A percentile compares a stretch with the other conserved stretches of the same genome.
phyloP scores from a whole-genome alignment of 2,329 filamentous ascomycete species.

The Scedosporium apiospermum region DNA sequence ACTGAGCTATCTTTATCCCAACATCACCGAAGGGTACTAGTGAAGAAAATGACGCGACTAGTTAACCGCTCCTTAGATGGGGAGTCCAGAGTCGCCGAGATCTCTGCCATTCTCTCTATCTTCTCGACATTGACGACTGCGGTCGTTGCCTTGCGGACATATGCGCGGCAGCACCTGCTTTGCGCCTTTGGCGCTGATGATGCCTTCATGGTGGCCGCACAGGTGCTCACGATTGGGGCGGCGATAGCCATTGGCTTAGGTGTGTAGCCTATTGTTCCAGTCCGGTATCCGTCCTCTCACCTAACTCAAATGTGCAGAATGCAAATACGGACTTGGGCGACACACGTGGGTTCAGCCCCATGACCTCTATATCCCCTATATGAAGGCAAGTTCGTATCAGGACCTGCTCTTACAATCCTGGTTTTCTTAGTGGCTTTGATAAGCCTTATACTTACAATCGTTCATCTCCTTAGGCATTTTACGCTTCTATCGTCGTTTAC shows the following conservation, averaged over 20 bases:
- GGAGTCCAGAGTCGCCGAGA: constrained; percentile 12
- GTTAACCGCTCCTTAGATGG: constrained; percentile 14
- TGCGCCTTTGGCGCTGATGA: constrained; percentile 16
- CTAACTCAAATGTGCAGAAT: constrained; percentile 11
- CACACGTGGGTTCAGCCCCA: constrained; percentile 12
- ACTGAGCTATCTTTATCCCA: too few species aligned
- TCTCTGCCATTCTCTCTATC: constrained; percentile 14
- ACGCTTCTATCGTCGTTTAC: constrained; percentile 23
- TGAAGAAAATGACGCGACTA: too few species aligned
- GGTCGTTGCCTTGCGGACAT: constrained; percentile 14
- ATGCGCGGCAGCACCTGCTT: constrained; percentile 14
- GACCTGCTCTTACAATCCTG: neutral
- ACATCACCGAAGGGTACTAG: too few species aligned
- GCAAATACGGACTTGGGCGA: constrained; percentile 14
- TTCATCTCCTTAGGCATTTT: constrained; percentile 16
- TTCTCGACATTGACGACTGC: constrained; percentile 13
- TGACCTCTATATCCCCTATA: constrained; percentile 11
- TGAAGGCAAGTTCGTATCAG: constrained; percentile 12
- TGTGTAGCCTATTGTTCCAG: constrained; percentile 8
- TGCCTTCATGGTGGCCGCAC: constrained; percentile 13
- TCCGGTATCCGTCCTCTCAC: neutral
- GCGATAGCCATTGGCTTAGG: constrained; percentile 16
- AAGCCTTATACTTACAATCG: too few species aligned
- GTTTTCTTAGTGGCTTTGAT: neutral
- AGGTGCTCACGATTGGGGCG: constrained; percentile 12